phyloP scores from a whole-genome alignment of 768 basidiomycete genomes.

The Tricholoma sp. region DNA sequence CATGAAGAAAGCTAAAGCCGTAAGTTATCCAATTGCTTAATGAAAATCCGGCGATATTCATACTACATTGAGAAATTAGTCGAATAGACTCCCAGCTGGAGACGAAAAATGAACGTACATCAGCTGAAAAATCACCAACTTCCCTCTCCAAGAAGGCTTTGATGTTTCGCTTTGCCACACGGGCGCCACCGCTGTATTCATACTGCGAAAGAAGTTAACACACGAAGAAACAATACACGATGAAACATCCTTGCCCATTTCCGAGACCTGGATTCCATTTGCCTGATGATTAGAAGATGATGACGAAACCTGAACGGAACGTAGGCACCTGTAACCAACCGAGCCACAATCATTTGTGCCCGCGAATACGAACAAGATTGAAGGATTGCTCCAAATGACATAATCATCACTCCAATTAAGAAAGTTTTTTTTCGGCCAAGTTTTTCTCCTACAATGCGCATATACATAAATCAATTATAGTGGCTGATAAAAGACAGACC shows the following conservation, averaged over 20 bases:
- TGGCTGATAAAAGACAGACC: constrained; percentile 16
- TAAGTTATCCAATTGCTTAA: constrained; percentile 52
- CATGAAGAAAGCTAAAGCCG: constrained; percentile 40
- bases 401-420: constrained; percentile 43
- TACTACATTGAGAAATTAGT: constrained; percentile 21
- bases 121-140: constrained; percentile 45
- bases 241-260: constrained; percentile 31
- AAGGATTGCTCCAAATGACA: constrained; percentile 48
- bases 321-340: constrained; percentile 38
- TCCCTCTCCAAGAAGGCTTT: constrained; percentile 43
- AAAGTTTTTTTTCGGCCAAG: constrained; percentile 45
- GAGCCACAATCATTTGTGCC: constrained; percentile 44
- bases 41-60: constrained; percentile 48
- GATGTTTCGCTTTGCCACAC: constrained; percentile 51
- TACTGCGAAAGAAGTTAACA: constrained; percentile 16
- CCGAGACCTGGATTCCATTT: constrained; percentile 31
- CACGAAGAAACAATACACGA: not conserved
- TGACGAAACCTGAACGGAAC: not conserved
- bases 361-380: constrained; percentile 42
- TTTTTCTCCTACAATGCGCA: constrained; percentile 26
- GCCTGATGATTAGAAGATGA: not conserved
- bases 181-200: constrained; percentile 46
- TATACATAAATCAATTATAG: not conserved
- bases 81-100: not conserved
- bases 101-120: constrained; percentile 28